Base-by-base conservation (phyloP, 225 moss, liverwort and hornwort genomes). In the Takakia lepidozioides region DNA sequence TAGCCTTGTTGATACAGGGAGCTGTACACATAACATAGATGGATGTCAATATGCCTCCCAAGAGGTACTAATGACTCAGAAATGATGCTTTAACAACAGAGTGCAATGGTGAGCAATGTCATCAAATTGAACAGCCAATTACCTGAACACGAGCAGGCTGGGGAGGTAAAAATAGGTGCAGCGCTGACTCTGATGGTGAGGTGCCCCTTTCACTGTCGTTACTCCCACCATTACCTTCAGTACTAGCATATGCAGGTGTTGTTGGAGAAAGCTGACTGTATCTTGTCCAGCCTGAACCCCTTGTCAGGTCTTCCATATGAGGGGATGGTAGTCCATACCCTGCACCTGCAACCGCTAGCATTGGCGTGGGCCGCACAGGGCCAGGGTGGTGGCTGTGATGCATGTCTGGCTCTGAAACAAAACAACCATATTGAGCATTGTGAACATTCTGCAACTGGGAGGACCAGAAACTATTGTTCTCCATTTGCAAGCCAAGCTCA, bases 101-200 rank as follows among this genome's bases (percentile, higher is more conserved):
- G n/a, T n/a, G n/a, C n/a, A n/a, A n/a, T n/a, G n/a, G n/a, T 17
- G 11, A 7, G n/a, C n/a, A n/a, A n/a, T n/a, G n/a, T n/a, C n/a
- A n/a, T n/a, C n/a, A n/a, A n/a, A n/a, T n/a, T n/a, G n/a, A n/a
- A 0, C 28, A 22, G 48, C 1, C 29, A 57, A 15, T 64, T 69
- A 80, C 80, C 80, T 80, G 70, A 43, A 78, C 91, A 40, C 98
- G 75, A 38, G 87, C 98, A 64, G 98, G 91, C 56, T 91, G 91
- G 34, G 82, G 78, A 38, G 87, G 81, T 39, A 98, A 64, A 52
- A 98, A 83, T 15, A 88, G 71, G 47, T 75, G 85, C 54, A 87
- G 60, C 30, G 68, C 73, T 32, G 32, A 32, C 32, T 32, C 32
- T 32, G 2, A 59, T 29, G 87, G 91, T 17, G 95, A 83, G 43